phyloP scores from a whole-genome alignment of 2,329 filamentous ascomycete genomes.

The Colletotrichum higginsianum region DNA sequence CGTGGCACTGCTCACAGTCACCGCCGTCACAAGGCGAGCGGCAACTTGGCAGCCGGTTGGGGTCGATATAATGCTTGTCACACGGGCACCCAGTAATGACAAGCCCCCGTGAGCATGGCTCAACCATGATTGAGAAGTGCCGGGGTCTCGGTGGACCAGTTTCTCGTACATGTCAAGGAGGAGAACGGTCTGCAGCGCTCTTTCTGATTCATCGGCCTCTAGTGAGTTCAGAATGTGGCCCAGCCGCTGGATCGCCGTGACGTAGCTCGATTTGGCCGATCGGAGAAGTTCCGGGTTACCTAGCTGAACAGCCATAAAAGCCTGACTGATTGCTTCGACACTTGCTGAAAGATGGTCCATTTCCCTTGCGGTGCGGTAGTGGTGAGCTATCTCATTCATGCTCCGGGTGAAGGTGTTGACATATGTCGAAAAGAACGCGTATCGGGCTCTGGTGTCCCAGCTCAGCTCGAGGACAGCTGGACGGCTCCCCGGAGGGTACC shows the following conservation, averaged over 20 bases:
- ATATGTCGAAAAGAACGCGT: conserved; percentile 46
- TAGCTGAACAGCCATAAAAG: conserved; percentile 43
- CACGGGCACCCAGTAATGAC: conserved; percentile 35
- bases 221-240: neutral
- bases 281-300: conserved; percentile 22
- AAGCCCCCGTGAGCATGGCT: conserved; percentile 46
- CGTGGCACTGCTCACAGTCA: conserved; percentile 26
- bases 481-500: neutral
- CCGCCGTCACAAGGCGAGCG: conserved; percentile 24
- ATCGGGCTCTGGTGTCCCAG: conserved; percentile 44
- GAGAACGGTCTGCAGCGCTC: conserved; percentile 45
- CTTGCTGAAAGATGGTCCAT: conserved; percentile 43
- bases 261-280: conserved; percentile 27
- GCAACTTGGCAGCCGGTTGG: conserved; percentile 15
- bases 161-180: conserved; percentile 50
- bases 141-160: conserved; percentile 43
- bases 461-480: conserved; percentile 26
- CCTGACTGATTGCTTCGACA: conserved; percentile 47
- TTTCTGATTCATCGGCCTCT: conserved; percentile 30
- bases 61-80: conserved; percentile 12
- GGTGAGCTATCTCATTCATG: conserved; percentile 42
- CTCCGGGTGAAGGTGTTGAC: conserved; percentile 45
- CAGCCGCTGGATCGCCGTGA: conserved; percentile 17
- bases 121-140: conserved; percentile 35
- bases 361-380: conserved; percentile 37